A percentile compares a stretch with the other conserved stretches of the same genome.
Conservation (phyloP, 805 yeast genomes). For the Yamadazyma scolyti region DNA sequence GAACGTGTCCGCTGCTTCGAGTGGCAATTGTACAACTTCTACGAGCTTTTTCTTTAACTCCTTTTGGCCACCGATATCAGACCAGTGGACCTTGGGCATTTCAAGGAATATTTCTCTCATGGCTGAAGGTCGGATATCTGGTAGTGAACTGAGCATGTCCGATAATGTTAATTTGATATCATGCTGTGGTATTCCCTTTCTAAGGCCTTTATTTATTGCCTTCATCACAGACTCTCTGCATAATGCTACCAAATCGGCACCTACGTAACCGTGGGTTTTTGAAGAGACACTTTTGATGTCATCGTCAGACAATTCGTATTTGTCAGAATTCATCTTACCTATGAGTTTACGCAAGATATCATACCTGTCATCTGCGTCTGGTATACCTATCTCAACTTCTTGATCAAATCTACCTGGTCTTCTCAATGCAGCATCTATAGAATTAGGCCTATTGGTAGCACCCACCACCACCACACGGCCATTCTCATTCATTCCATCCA, state of each 20-base stretch:
- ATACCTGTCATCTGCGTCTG: conserved; percentile 75
- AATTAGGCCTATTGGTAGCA: conserved; percentile 70
- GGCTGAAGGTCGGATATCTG: conserved; percentile 90
- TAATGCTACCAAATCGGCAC: conserved; percentile 88
- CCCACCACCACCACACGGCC: conserved; percentile 69
- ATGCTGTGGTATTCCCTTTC: conserved; percentile 16
- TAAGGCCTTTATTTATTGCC: conserved; percentile 64
- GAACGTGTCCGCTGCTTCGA: conserved; percentile 78
- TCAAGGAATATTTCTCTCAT: conserved; percentile 95
- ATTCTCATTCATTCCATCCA: conserved; percentile 72
- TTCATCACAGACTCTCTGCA: conserved; percentile 86
- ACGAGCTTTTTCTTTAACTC: conserved; percentile 72
- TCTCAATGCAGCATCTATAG: conserved; percentile 68
- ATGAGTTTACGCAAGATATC: conserved; percentile 71
- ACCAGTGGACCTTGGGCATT: conserved; percentile 91
- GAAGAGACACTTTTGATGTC: conserved; percentile 64
- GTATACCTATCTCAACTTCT: conserved; percentile 88
- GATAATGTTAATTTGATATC: conserved; percentile 44
- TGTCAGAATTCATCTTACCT: conserved; percentile 40
- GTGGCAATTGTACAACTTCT: conserved; percentile 91
- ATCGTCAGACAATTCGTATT: conserved; percentile 46
- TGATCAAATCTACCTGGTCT: conserved; percentile 89
- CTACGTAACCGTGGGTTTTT: conserved; percentile 95
- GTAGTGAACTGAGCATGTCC: conserved; percentile 70
- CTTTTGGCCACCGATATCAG: conserved; percentile 94